phyloP scores from a whole-genome alignment of 345 rosid species.

The Gossypium anomalum region DNA sequence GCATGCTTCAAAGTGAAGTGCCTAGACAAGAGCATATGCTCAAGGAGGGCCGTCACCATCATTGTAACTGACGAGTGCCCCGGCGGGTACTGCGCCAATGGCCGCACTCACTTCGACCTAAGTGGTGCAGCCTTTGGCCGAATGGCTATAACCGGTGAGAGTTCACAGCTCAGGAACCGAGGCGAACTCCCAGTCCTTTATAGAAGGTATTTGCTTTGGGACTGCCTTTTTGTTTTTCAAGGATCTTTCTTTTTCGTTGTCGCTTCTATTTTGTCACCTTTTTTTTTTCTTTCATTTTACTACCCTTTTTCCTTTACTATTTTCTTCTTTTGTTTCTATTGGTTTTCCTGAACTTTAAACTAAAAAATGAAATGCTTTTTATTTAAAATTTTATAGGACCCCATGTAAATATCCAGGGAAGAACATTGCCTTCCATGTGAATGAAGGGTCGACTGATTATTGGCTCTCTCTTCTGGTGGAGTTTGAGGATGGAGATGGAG shows the following conservation, averaged over 20 bases:
- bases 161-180: conserved; percentile 59
- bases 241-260: not conserved
- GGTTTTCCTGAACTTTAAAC: not conserved
- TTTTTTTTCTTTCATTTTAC: not conserved
- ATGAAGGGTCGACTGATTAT: conserved; percentile 80
- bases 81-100: conserved; percentile 60
- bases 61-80: conserved; percentile 94
- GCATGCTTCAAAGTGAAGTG: conserved; percentile 87
- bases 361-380: not conserved
- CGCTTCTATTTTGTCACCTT: not conserved
- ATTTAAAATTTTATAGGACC: conserved; percentile 41
- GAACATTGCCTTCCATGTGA: conserved; percentile 82
- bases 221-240: not conserved
- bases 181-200: conserved; percentile 65
- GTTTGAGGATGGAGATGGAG: conserved; percentile 97
- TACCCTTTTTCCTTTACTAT: not conserved
- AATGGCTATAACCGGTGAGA: conserved; percentile 73
- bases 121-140: conserved; percentile 98
- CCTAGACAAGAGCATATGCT: conserved; percentile 67
- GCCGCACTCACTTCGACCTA: conserved; percentile 79
- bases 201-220: conserved; percentile 19
- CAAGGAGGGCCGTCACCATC: conserved; percentile 76
- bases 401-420: conserved; percentile 81
- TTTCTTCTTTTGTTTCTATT: not conserved
- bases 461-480: conserved; percentile 88